Evolutionary conservation across 441 rosid species (phyloP).

Genomic region (Corymbia calophylla): DNA sequence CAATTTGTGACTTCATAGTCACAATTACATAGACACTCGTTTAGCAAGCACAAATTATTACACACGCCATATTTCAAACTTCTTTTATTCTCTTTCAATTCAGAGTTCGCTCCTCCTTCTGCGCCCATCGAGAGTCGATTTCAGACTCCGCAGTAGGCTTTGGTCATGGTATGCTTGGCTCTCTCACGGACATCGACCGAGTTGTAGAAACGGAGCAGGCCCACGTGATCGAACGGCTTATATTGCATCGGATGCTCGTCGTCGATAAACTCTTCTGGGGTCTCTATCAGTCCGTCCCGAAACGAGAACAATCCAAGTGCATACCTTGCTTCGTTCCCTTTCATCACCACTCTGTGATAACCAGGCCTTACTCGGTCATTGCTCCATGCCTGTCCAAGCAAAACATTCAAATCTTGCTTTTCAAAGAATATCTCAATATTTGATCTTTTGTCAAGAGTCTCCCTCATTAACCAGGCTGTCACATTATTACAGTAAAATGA

Average conservation of each 20-base stretch:
- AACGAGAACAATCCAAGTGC: conserved; percentile 49
- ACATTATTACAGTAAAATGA: not conserved
- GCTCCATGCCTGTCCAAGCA: conserved; percentile 52
- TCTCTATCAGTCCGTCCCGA: conserved; percentile 21
- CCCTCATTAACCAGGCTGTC: not conserved
- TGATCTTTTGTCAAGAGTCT: not conserved
- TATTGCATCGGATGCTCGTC: conserved; percentile 47
- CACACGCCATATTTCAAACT: not conserved
- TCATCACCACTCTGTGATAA: conserved; percentile 50
- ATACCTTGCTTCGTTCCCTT: conserved; percentile 35
- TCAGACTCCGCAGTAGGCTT: conserved; percentile 47
- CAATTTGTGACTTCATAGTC: not conserved
- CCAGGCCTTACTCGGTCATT: conserved; percentile 48
- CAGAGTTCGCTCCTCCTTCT: not conserved
- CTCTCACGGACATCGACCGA: conserved; percentile 18
- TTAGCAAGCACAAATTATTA: not conserved
- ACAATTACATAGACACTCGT: not conserved
- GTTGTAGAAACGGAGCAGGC: conserved; percentile 33
- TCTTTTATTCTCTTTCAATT: not conserved
- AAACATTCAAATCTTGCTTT: not conserved
- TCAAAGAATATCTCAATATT: not conserved
- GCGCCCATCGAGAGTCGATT: not conserved
- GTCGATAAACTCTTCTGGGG: conserved; percentile 49
- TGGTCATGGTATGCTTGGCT: conserved; percentile 34
- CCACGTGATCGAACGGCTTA: conserved; percentile 42